phyloP scores from a whole-genome alignment of 2,329 filamentous ascomycete species.

The Xylariaceae sp. region DNA sequence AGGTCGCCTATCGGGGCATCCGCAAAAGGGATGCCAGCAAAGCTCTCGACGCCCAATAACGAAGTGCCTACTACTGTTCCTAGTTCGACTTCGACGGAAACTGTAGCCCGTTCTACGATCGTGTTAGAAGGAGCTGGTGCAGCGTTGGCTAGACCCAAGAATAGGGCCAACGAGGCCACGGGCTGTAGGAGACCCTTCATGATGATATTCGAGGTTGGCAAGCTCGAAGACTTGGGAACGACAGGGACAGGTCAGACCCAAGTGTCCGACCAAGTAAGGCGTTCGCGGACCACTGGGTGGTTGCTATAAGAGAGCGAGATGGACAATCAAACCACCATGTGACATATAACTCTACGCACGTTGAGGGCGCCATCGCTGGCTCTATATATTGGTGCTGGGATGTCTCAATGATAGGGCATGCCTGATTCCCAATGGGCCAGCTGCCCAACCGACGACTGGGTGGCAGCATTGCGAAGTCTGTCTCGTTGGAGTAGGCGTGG shows the following conservation, averaged over 20 bases:
- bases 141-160: conserved; percentile 20
- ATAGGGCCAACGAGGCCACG: conserved; percentile 6
- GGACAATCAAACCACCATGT: background rate
- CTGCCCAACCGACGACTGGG: background rate
- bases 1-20: conserved; percentile 62
- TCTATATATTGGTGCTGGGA: conserved; percentile 6
- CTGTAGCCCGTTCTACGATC: conserved; percentile 20
- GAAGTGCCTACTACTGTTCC: conserved; percentile 30
- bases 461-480: too few relatives aligned
- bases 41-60: conserved; percentile 53
- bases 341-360: background rate
- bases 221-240: background rate
- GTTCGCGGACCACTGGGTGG: conserved; percentile 1
- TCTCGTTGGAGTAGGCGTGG: too few relatives aligned
- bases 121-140: conserved; percentile 17
- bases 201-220: background rate
- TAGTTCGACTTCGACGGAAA: conserved; percentile 24
- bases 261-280: background rate
- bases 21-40: conserved; percentile 73
- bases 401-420: background rate
- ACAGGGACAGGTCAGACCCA: background rate
- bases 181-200: conserved; percentile 13
- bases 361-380: background rate
- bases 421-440: background rate
- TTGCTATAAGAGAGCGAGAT: background rate